Conservation (phyloP, 441 rosid species). For the Gossypium gossypioides region DNA sequence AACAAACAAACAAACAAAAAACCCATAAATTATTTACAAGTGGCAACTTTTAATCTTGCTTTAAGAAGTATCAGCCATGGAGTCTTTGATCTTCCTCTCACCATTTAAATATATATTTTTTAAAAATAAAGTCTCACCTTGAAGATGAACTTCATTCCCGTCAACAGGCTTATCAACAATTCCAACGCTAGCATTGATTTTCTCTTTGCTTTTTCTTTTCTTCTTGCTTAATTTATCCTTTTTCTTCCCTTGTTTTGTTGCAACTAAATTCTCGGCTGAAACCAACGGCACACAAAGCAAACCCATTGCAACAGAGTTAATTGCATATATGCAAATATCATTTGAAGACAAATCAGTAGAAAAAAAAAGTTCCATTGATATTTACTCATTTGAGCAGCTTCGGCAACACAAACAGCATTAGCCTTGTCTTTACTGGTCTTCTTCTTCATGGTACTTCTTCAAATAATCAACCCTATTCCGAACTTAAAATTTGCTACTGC, state of each 20-base stretch:
- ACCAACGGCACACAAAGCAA: neutral
- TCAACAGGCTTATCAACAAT: neutral
- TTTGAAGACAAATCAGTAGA: neutral
- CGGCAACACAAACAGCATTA: neutral
- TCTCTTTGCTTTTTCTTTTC: neutral
- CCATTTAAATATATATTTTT: too few species aligned
- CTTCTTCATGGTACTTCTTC: neutral
- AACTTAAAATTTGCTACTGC: neutral
- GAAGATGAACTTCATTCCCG: neutral
- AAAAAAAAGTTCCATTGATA: neutral
- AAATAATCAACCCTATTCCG: neutral
- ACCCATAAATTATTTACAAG: too few species aligned
- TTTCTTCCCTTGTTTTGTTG: neutral
- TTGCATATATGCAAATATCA: neutral
- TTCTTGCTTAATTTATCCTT: constrained; percentile 1
- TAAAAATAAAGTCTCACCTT: neutral
- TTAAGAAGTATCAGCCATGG: too few species aligned
- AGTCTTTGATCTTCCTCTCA: too few species aligned
- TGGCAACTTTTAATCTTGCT: too few species aligned
- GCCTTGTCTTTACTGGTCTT: neutral
- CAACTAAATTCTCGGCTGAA: neutral
- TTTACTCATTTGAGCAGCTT: neutral
- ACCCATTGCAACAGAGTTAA: too few species aligned
- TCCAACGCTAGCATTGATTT: neutral
- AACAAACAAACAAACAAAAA: too few species aligned